A percentile compares a stretch with the other conserved stretches of the same genome.
phyloP scores from a whole-genome alignment of 352 stramenopile genomes.

The Phytophthora nicotianae region DNA sequence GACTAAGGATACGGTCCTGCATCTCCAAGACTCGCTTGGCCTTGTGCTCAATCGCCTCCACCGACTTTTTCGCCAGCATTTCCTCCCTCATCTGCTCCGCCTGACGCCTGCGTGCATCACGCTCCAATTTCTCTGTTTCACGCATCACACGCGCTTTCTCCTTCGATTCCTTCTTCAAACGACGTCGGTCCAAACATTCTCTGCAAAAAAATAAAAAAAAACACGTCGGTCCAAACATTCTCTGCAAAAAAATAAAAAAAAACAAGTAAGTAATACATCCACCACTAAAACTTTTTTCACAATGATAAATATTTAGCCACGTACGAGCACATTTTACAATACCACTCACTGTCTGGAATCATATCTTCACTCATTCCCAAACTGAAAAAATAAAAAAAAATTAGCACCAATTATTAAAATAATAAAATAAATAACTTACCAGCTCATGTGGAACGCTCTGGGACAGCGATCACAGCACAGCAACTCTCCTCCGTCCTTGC shows the following conservation, averaged over 20 bases:
- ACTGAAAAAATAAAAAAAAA: constrained; percentile 31
- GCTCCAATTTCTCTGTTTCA: constrained; percentile 83
- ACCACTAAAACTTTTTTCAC: constrained; percentile 3
- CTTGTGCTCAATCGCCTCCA: constrained; percentile 83
- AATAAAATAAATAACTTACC: constrained; percentile 38
- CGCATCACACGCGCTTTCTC: constrained; percentile 80
- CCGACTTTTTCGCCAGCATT: constrained; percentile 68
- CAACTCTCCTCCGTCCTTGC: constrained; percentile 88
- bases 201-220: too few relatives aligned
- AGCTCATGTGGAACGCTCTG: constrained; percentile 93
- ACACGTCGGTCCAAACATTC: constrained; percentile 83
- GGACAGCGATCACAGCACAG: constrained; percentile 93
- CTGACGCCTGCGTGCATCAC: constrained; percentile 65
- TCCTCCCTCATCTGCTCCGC: constrained; percentile 80
- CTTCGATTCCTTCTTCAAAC: constrained; percentile 74
- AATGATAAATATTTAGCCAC: constrained; percentile 22
- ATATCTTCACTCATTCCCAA: constrained; percentile 78
- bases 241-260: constrained; percentile 28
- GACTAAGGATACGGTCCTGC: constrained; percentile 86
- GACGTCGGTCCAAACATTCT: constrained; percentile 81
- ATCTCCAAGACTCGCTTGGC: constrained; percentile 87
- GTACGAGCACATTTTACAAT: constrained; percentile 88
- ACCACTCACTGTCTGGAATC: constrained; percentile 88
- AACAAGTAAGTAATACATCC: constrained; percentile 1
- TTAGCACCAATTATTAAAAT: constrained; percentile 1